A percentile compares a stretch with the other conserved stretches of the same genome.
Conservation (phyloP, 129 eudicot species). For the Tanacetum coccineum region DNA sequence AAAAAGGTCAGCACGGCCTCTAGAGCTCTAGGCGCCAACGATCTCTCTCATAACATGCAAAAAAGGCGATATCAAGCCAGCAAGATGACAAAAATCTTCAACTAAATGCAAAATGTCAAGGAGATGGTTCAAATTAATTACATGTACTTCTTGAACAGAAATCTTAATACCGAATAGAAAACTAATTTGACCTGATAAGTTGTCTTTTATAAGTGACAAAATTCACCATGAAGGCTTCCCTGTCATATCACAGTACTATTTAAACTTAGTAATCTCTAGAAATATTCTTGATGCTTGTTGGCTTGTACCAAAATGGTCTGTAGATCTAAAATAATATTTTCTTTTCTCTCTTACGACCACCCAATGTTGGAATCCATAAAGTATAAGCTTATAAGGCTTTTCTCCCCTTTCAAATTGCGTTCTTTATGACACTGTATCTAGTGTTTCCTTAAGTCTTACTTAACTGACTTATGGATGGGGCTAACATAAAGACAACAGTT, state of each 20-base stretch:
- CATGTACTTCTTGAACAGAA: no score
- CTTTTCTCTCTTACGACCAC: neutral
- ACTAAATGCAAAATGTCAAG: neutral
- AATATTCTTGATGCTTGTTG: neutral
- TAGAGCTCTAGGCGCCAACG: no score
- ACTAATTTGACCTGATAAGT: neutral
- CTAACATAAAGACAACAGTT: neutral
- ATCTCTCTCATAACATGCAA: no score
- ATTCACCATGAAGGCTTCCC: neutral
- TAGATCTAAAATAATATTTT: neutral
- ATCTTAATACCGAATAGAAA: no score
- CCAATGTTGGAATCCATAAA: neutral
- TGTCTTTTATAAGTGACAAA: no score
- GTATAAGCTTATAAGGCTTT: neutral
- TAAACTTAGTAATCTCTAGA: neutral
- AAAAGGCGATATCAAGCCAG: no score
- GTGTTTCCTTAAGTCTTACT: neutral
- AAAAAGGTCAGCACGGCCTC: no score
- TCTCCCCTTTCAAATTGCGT: neutral
- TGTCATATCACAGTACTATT: neutral
- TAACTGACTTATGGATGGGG: neutral
- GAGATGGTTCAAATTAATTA: neutral
- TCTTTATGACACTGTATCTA: neutral
- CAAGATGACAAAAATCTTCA: no score
- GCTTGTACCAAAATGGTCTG: constrained; percentile 5